Base-by-base conservation (phyloP, 2,329 filamentous ascomycete genomes). In the Ophiostoma pallidulum region DNA sequence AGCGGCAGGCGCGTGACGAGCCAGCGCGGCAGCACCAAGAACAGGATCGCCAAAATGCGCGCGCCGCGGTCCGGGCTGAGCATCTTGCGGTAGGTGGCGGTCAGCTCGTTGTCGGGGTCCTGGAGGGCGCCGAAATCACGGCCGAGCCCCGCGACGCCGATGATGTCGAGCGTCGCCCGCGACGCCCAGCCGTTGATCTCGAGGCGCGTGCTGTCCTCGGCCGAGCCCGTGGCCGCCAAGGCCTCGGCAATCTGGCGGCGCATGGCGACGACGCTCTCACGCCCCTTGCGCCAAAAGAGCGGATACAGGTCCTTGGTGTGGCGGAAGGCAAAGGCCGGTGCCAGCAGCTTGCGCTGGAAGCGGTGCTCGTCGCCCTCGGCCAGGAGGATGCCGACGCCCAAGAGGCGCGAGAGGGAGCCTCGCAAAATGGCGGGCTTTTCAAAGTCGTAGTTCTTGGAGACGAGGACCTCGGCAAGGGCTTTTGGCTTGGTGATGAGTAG, bases 311-410 rank as follows among this genome's bases (percentile, higher is more conserved):
- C 77, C 60, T 92, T 94, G 61, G 94, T 72, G 58, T 94, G 86
- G 19, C 88, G 77, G 59, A 87, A 94, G n/a, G 80, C 74, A 62
- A 95, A 95, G 2, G 87, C 86, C 0, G 88, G 88, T 67, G 83
- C 78, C 16, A 94, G 75, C 49, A 83, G 80, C 61, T 85, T 89
- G 40, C 90, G 76, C 66, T 89, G 85, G 57, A 77, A 69, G 67
- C 84, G 92, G 64, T 96, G 91, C 58, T 90, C 86, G 12, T 94
- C 86, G n/a, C 90, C 90, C 64, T 96, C 90, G 2, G 87, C 85
- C 10, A 96, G 69, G 32, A 96, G 66, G 13, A 91, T 68, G 9
- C 86, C 85, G 12, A 82, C 66, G 9, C 87, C 84, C 12, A 91
- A 69, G 22, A 89, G 69, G 19, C 77, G 72, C 2, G 74, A 76